Conservation (phyloP, 257 asterid species). For the Solanum neorickii region DNA sequence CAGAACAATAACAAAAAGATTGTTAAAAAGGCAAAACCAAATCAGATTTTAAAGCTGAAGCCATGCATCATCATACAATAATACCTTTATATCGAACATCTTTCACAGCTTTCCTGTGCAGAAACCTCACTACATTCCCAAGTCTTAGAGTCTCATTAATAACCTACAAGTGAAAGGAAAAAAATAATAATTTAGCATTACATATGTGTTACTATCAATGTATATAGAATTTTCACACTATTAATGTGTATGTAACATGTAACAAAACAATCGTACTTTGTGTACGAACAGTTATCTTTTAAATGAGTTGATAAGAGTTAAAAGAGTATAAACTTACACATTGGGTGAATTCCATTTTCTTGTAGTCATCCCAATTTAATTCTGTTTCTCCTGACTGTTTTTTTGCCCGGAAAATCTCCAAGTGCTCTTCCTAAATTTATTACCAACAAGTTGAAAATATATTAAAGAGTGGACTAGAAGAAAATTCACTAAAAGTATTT, state of each 20-base stretch:
- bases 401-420: slow-evolving; percentile 31
- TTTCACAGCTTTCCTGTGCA: slow-evolving; percentile 78
- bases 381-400: slow-evolving; percentile 30
- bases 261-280: not conserved
- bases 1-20: not conserved
- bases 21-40: not conserved
- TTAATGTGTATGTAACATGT: not conserved
- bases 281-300: not conserved
- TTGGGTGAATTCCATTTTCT: slow-evolving; percentile 89
- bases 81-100: slow-evolving; percentile 75
- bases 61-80: not conserved
- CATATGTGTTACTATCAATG: not conserved
- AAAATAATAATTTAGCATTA: not conserved
- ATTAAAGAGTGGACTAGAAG: not conserved
- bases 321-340: slow-evolving; percentile 39
- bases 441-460: not conserved
- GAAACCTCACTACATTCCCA: slow-evolving; percentile 91
- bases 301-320: not conserved
- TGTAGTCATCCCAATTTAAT: slow-evolving; percentile 84
- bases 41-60: not conserved
- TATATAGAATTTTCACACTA: not conserved
- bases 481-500: not conserved
- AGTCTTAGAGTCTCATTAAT: slow-evolving; percentile 74
- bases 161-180: slow-evolving; percentile 25
- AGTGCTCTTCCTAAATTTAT: slow-evolving; percentile 54